These are phyloP conservation scores for Panicum hallii DNA, from an alignment of 202 grass and related monocot species.

Conservation along the genomic window DNA sequence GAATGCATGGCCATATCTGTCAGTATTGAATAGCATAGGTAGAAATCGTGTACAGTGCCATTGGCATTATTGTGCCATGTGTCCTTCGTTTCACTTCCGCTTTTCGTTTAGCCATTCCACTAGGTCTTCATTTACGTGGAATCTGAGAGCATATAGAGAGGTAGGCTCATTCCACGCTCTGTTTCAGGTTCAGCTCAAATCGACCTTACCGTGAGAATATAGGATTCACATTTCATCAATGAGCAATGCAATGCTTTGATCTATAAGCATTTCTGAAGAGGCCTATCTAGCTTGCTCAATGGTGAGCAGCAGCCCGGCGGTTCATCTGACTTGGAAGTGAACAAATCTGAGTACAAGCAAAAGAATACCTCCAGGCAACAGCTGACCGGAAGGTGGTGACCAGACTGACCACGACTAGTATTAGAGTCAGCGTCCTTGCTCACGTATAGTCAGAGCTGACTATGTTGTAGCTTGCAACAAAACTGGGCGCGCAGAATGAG, in stretches of 20 bases:
- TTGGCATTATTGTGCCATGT: too few species aligned
- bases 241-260: constrained; percentile 31
- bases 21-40: too few species aligned
- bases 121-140: constrained; percentile 5
- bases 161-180: constrained; percentile 18
- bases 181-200: background rate
- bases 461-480: constrained; percentile 6
- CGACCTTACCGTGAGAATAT: background rate
- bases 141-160: constrained; percentile 68
- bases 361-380: background rate
- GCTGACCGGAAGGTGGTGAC: background rate
- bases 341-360: background rate
- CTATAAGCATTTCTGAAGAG: constrained; percentile 61
- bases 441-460: background rate
- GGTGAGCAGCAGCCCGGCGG: constrained; percentile 28
- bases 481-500: background rate
- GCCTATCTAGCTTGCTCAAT: constrained; percentile 60
- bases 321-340: constrained; percentile 31
- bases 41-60: too few species aligned
- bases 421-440: too few species aligned
- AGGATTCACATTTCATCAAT: constrained; percentile 30
- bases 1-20: too few species aligned
- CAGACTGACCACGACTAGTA: background rate
- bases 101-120: too few species aligned
- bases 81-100: too few species aligned